phyloP scores from a whole-genome alignment of 768 basidiomycete species.

The Termitomyces heimii region DNA sequence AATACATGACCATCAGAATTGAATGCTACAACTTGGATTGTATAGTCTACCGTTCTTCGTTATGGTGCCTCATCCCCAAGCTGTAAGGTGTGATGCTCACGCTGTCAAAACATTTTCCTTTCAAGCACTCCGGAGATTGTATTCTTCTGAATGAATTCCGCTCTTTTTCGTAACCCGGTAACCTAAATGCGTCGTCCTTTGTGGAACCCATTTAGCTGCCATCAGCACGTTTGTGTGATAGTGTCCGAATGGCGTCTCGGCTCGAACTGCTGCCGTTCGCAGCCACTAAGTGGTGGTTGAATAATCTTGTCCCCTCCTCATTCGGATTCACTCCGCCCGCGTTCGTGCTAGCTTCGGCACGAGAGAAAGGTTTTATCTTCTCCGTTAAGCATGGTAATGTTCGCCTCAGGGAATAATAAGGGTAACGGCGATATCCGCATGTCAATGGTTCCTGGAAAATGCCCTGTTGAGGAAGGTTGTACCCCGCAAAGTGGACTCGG shows the following conservation, averaged over 20 bases:
- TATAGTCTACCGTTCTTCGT: background rate
- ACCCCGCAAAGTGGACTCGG: constrained; percentile 3
- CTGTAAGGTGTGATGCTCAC: constrained; percentile 2
- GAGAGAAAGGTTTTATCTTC: constrained; percentile 4
- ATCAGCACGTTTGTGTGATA: constrained; percentile 6
- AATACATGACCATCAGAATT: background rate
- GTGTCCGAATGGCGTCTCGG: background rate
- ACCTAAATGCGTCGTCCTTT: background rate
- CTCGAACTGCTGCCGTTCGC: background rate
- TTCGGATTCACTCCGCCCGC: too few species aligned
- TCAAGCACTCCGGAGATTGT: background rate
- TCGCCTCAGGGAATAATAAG: background rate
- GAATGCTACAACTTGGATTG: background rate
- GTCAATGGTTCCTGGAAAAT: constrained; percentile 1
- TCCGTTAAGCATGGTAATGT: constrained; percentile 3
- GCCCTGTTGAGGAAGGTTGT: constrained; percentile 2
- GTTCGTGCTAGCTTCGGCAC: background rate
- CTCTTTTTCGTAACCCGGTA: background rate
- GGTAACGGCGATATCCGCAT: constrained; percentile 1
- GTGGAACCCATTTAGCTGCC: constrained; percentile 7
- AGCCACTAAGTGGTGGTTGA: background rate
- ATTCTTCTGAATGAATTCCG: background rate
- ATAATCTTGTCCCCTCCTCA: background rate
- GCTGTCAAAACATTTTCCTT: constrained; percentile 7
- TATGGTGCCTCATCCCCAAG: background rate